Conservation (phyloP, 495 filamentous ascomycete genomes). For the Tuber magnatum region DNA sequence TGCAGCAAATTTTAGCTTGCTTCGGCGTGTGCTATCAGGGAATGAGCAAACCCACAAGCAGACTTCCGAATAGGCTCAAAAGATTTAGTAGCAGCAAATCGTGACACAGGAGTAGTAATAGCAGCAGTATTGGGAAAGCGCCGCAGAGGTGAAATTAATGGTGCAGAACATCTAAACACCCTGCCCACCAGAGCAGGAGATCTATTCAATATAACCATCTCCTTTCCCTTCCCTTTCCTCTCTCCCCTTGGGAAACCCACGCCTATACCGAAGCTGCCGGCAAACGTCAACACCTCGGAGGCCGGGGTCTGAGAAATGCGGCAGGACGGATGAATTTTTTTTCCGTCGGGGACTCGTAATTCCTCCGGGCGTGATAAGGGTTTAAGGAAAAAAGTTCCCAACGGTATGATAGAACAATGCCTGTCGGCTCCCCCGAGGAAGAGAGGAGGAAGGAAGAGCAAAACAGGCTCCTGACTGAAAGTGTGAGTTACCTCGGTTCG, state of each 20-base stretch:
- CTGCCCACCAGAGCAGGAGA: background rate
- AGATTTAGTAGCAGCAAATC: background rate
- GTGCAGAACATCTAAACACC: background rate
- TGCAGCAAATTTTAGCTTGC: background rate
- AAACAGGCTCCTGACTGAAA: background rate
- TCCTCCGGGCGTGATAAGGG: background rate
- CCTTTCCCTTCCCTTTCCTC: background rate
- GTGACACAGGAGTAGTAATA: background rate
- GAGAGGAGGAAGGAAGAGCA: background rate
- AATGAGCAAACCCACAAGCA: background rate
- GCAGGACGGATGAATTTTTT: background rate
- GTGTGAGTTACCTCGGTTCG: background rate
- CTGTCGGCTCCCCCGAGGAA: background rate
- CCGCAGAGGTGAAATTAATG: background rate
- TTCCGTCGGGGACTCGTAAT: background rate
- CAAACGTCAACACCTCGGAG: background rate
- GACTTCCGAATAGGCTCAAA: background rate
- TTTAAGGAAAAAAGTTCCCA: background rate
- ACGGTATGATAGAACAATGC: background rate
- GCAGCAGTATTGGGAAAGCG: background rate
- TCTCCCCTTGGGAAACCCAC: background rate
- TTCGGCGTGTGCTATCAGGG: background rate
- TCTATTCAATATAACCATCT: conserved; percentile 2
- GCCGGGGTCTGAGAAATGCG: background rate
- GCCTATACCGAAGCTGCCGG: background rate